Conservation (phyloP, 2,329 filamentous ascomycete genomes). For the Mariannaea sp. region DNA sequence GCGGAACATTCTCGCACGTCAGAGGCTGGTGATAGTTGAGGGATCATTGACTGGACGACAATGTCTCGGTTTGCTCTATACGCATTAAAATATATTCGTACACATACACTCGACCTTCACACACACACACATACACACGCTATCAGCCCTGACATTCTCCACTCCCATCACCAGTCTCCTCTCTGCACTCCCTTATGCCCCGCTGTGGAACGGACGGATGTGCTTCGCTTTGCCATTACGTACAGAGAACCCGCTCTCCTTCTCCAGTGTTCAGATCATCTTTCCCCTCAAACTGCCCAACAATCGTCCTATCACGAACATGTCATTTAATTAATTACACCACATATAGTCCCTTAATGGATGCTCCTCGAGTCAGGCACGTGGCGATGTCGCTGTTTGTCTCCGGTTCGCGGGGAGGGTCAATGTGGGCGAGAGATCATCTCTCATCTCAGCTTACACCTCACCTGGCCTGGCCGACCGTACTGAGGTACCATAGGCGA, state of each 20-base stretch:
- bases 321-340: not conserved
- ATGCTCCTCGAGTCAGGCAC: not conserved
- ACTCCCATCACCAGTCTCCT: not conserved
- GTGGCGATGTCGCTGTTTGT: not conserved
- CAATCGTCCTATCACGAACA: not conserved
- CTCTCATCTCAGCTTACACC: not conserved
- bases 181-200: constrained; percentile 3
- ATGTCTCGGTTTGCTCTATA: too few species aligned
- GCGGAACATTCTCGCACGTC: not conserved
- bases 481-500: too few species aligned
- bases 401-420: not conserved
- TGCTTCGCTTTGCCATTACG: constrained; percentile 15
- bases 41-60: not conserved
- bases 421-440: not conserved
- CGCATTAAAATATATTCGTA: not conserved
- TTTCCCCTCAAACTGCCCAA: not conserved
- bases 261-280: constrained; percentile 6
- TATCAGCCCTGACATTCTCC: constrained; percentile 6
- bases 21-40: not conserved
- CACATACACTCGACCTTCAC: not conserved
- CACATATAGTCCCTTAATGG: not conserved
- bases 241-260: constrained; percentile 13
- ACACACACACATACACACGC: not conserved
- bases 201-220: constrained; percentile 15
- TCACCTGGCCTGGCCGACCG: too few species aligned